Percentiles rank a stretch among this genome's conserved stretches.
Evolutionary conservation across 768 basidiomycete genomes (phyloP).

Genomic region (Tulasnella sp.): DNA sequence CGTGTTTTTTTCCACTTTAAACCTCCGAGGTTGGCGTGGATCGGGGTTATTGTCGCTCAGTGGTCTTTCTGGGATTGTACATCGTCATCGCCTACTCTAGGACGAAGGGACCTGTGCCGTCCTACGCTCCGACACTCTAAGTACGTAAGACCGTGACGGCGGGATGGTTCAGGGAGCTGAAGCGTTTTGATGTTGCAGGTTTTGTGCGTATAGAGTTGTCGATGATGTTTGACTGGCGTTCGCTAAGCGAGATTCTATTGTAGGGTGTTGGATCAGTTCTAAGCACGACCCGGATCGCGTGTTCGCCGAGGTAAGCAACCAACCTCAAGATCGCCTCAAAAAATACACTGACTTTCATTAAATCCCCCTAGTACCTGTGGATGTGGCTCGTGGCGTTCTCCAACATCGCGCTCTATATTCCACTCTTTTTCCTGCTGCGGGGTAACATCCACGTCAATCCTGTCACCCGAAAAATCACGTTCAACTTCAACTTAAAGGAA

Average conservation of each 20-base stretch:
- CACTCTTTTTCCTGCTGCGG: slow-evolving; percentile 8
- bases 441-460: slow-evolving; percentile 14
- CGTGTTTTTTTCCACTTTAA: slow-evolving; percentile 4
- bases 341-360: neutral
- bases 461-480: slow-evolving; percentile 1
- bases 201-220: neutral
- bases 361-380: slow-evolving; percentile 7
- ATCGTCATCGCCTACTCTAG: neutral
- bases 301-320: neutral
- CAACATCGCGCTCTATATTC: slow-evolving; percentile 11
- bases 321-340: neutral
- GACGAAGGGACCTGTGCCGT: neutral
- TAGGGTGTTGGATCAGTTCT: slow-evolving; percentile 15
- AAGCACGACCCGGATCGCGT: neutral
- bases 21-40: slow-evolving; percentile 6
- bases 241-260: neutral
- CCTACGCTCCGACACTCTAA: slow-evolving; percentile 6
- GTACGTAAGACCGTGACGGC: neutral
- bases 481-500: neutral
- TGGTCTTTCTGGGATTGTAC: slow-evolving; percentile 6
- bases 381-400: neutral
- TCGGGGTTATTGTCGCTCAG: slow-evolving; percentile 3
- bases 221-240: neutral
- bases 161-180: neutral
- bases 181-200: neutral